Evolutionary conservation across 768 basidiomycete genomes (phyloP).

Genomic region (Kwoniella botswanensis): DNA sequence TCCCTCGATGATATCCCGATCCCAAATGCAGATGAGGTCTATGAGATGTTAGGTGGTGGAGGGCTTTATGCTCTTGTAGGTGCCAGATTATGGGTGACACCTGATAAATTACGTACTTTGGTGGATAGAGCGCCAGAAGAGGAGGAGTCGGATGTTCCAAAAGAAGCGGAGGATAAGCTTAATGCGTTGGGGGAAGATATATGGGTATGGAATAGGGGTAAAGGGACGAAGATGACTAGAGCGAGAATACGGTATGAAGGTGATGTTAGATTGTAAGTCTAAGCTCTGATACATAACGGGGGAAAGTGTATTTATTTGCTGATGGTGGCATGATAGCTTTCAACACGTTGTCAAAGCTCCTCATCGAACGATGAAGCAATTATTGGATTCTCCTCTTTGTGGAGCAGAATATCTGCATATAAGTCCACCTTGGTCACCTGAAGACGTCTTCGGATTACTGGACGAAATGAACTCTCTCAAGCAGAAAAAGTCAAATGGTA

Average conservation of each 20-base stretch:
- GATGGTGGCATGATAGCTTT: slow-evolving; percentile 28
- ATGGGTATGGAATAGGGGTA: slow-evolving; percentile 41
- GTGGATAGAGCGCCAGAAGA: slow-evolving; percentile 33
- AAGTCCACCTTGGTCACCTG: slow-evolving; percentile 39
- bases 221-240: slow-evolving; percentile 34
- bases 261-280: slow-evolving; percentile 44
- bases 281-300: background rate
- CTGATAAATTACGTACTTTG: slow-evolving; percentile 28
- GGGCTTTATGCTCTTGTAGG: slow-evolving; percentile 48
- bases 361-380: slow-evolving; percentile 24
- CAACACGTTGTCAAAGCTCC: slow-evolving; percentile 34
- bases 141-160: slow-evolving; percentile 26
- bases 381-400: slow-evolving; percentile 33
- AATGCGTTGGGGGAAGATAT: slow-evolving; percentile 37
- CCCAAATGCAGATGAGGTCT: slow-evolving; percentile 13
- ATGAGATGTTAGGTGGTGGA: slow-evolving; percentile 47
- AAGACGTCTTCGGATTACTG: slow-evolving; percentile 31
- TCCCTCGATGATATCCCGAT: slow-evolving; percentile 13
- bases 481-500: background rate
- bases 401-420: slow-evolving; percentile 45
- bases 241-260: slow-evolving; percentile 50
- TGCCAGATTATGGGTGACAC: slow-evolving; percentile 43
- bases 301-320: background rate
- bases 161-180: slow-evolving; percentile 29
- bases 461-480: slow-evolving; percentile 12